Evolutionary conservation across 106 monocot species (phyloP).

Genomic region (Amphibolis antarctica): DNA sequence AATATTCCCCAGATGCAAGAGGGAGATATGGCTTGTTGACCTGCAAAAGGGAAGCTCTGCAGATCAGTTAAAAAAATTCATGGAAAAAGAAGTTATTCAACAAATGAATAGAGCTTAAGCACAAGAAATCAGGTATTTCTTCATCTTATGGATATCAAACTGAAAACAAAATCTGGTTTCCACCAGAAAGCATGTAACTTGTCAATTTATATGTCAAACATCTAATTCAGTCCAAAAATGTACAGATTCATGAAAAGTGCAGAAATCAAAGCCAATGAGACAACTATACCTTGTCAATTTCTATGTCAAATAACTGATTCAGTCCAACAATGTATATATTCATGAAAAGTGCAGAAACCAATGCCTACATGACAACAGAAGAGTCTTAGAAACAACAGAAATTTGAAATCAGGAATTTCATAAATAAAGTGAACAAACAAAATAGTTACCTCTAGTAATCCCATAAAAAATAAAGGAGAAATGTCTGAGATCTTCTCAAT

Average conservation of each 20-base stretch:
- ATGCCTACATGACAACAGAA: constrained; percentile 36
- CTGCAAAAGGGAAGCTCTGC: constrained; percentile 22
- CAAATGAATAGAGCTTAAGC: too few relatives aligned
- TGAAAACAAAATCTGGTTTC: constrained; percentile 1
- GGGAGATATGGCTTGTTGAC: constrained; percentile 92
- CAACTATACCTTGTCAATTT: constrained; percentile 93
- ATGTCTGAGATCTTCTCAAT: constrained; percentile 61
- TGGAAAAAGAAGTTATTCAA: too few relatives aligned
- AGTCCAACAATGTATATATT: constrained; percentile 98
- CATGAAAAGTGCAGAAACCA: constrained; percentile 91
- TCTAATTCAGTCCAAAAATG: constrained; percentile 93
- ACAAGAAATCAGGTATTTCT: too few relatives aligned
- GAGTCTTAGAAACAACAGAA: neutral
- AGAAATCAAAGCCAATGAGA: constrained; percentile 62
- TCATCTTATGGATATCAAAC: too few relatives aligned
- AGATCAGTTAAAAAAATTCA: neutral
- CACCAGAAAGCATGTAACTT: constrained; percentile 52
- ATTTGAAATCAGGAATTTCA: neutral
- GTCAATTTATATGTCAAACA: constrained; percentile 95
- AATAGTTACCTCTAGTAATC: constrained; percentile 60
- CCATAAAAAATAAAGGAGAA: constrained; percentile 67
- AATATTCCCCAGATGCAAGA: constrained; percentile 90
- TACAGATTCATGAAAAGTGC: constrained; percentile 98
- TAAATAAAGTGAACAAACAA: neutral
- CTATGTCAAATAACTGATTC: constrained; percentile 91